These are phyloP conservation scores for Dryadomyces quercivorus DNA, from an alignment of 2,329 filamentous ascomycete species.

Conservation along the genomic window DNA sequence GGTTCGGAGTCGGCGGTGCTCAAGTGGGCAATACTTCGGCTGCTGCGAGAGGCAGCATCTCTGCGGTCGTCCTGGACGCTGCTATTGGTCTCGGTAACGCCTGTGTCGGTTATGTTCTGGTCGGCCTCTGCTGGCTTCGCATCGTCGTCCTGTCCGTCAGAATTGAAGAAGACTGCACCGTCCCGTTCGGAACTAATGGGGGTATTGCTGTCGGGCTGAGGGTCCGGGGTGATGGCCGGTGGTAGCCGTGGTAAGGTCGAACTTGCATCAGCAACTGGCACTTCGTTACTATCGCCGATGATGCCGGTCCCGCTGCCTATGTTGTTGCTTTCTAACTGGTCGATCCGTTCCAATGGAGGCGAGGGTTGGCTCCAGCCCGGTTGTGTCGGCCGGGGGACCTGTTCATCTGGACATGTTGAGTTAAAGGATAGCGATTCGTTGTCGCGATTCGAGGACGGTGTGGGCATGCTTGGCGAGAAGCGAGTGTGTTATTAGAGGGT, in stretches of 20 bases:
- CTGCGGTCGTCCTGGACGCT: background rate
- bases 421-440: constrained; percentile 19
- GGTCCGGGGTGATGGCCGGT: constrained; percentile 30
- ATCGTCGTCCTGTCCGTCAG: constrained; percentile 12
- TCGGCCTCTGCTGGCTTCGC: constrained; percentile 16
- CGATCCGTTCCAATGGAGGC: constrained; percentile 7
- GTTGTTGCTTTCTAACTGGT: background rate
- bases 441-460: constrained; percentile 11
- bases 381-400: constrained; percentile 17
- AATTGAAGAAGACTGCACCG: constrained; percentile 5
- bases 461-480: constrained; percentile 10
- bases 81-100: background rate
- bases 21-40: constrained; percentile 11
- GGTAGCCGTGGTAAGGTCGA: constrained; percentile 21
- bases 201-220: constrained; percentile 17
- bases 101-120: background rate
- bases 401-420: constrained; percentile 32
- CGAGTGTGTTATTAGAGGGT: background rate
- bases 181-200: constrained; percentile 6
- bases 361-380: constrained; percentile 14
- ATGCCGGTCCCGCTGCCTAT: background rate
- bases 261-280: background rate
- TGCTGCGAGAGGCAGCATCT: background rate
- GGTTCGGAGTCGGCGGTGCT: constrained; percentile 3
- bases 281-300: background rate